A percentile compares a stretch with the other conserved stretches of the same genome.
Conservation (phyloP, 345 rosid species). For the Syzygium aqueum region DNA sequence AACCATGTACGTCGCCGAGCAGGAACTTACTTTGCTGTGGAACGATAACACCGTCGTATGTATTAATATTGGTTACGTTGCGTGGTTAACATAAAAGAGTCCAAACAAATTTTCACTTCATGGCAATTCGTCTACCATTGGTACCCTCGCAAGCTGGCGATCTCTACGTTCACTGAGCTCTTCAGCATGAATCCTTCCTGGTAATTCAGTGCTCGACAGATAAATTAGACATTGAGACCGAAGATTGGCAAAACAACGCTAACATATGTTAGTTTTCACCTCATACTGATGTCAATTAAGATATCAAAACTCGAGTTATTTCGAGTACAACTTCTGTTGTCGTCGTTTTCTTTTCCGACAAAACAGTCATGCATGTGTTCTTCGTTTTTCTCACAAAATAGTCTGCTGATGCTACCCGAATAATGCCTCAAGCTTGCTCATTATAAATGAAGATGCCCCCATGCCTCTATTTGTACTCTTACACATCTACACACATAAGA, state of each 20-base stretch:
- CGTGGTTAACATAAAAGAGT: background rate
- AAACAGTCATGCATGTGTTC: background rate
- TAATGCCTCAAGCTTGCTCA: background rate
- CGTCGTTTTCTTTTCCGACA: background rate
- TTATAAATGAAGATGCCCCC: background rate
- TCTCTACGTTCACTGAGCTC: background rate
- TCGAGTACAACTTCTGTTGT: background rate
- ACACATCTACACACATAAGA: background rate
- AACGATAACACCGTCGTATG: background rate
- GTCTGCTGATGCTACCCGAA: background rate
- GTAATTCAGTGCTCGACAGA: background rate
- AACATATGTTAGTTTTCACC: background rate
- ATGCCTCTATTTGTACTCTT: background rate
- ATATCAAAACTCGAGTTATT: background rate
- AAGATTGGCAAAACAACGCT: background rate
- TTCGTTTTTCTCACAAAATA: background rate
- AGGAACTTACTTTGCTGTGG: background rate
- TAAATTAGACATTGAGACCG: background rate
- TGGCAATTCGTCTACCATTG: background rate
- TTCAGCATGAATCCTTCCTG: background rate
- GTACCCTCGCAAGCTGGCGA: background rate
- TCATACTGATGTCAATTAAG: background rate
- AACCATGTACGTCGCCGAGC: background rate
- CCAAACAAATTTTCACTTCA: background rate
- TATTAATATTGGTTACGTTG: background rate